Percentiles rank a stretch among this genome's conserved stretches.
Conservation (phyloP, 768 basidiomycete species). For the Trametopsis cervina region DNA sequence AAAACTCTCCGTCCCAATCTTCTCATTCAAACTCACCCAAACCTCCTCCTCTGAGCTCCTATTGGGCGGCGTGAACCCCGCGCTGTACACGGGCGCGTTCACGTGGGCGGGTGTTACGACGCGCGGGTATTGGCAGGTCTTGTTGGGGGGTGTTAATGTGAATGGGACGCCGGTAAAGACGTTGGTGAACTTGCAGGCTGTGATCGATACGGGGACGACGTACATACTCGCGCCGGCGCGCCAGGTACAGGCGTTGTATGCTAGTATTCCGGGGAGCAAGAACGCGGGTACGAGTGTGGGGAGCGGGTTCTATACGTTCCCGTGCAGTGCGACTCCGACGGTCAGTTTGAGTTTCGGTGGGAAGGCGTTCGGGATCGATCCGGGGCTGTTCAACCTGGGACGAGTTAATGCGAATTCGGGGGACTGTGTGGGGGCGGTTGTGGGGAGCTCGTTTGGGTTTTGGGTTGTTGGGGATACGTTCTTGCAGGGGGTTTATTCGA, state of each 20-base stretch:
- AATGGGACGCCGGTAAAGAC: conserved; percentile 14
- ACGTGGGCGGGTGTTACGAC: conserved; percentile 26
- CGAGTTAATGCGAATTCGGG: conserved; percentile 21
- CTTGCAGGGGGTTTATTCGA: conserved; percentile 39
- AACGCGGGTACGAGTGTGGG: neutral
- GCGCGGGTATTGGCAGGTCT: conserved; percentile 32
- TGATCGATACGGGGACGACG: conserved; percentile 33
- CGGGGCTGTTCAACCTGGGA: conserved; percentile 37
- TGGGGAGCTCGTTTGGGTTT: conserved; percentile 12
- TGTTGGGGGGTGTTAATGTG: conserved; percentile 23
- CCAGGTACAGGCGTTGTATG: conserved; percentile 17
- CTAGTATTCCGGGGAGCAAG: conserved; percentile 1
- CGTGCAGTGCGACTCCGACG: conserved; percentile 23
- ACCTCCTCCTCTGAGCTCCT: conserved; percentile 27
- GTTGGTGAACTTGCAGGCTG: conserved; percentile 15
- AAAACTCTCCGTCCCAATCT: conserved; percentile 21
- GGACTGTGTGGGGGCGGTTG: conserved; percentile 33
- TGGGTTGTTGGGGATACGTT: conserved; percentile 36
- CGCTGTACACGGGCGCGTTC: conserved; percentile 31
- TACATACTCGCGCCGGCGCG: conserved; percentile 24
- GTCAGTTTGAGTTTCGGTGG: conserved; percentile 33
- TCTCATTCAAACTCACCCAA: conserved; percentile 32
- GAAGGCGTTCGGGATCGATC: conserved; percentile 28
- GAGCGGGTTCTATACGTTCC: conserved; percentile 31
- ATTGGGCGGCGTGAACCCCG: conserved; percentile 33